These are phyloP conservation scores for Plasmodium gonderi DNA, from an alignment of 169 alveolate species.

Conservation along the genomic window DNA sequence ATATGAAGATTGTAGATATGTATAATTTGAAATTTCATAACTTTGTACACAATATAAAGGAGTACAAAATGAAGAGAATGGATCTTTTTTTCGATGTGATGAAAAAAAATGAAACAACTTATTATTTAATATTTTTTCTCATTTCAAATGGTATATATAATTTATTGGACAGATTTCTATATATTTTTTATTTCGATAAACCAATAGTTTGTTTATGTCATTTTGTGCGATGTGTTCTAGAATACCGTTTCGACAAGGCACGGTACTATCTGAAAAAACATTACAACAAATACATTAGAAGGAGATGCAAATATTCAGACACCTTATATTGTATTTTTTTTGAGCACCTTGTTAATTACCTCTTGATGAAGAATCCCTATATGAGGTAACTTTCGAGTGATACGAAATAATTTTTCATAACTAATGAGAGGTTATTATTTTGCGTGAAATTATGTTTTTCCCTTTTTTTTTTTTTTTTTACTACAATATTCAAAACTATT, in stretches of 20 bases:
- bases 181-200: slow-evolving; percentile 30
- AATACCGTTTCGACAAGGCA: slow-evolving; percentile 2
- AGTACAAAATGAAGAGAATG: slow-evolving; percentile 6
- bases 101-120: slow-evolving; percentile 52
- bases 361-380: slow-evolving; percentile 14
- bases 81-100: slow-evolving; percentile 40
- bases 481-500: no score
- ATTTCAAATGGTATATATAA: slow-evolving; percentile 47
- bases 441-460: no score
- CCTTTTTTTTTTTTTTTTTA: neutral
- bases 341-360: slow-evolving; percentile 28
- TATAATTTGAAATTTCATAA: slow-evolving; percentile 18
- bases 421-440: no score
- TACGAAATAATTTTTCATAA: no score
- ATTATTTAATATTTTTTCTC: slow-evolving; percentile 43
- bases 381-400: neutral
- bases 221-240: slow-evolving; percentile 27
- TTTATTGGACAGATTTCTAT: slow-evolving; percentile 29
- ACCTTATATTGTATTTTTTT: slow-evolving; percentile 31
- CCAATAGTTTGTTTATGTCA: slow-evolving; percentile 30
- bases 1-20: slow-evolving; percentile 7
- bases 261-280: slow-evolving; percentile 13
- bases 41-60: slow-evolving; percentile 15
- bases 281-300: slow-evolving; percentile 35
- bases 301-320: neutral